These are phyloP conservation scores for Cutaneotrichosporon sp. DNA, from an alignment of 1,284 basidiomycete species.

Conservation along the genomic window DNA sequence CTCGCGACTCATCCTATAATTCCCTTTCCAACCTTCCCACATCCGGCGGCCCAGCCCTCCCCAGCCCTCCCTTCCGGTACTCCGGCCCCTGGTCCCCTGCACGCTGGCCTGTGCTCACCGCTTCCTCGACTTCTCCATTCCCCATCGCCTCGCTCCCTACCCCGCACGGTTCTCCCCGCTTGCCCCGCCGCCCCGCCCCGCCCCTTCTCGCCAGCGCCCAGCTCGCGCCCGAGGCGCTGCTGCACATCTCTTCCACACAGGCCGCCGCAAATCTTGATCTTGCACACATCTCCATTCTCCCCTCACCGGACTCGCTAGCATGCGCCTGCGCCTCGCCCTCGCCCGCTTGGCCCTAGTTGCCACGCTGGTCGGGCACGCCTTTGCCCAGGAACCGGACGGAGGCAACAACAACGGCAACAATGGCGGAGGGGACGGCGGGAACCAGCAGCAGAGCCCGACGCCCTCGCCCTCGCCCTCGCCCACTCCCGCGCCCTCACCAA, in stretches of 20 bases:
- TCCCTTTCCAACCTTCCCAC: no score
- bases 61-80: no score
- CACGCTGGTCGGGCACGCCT: constrained; percentile 2
- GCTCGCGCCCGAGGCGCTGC: not conserved
- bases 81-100: not conserved
- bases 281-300: not conserved
- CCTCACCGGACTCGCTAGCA: not conserved
- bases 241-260: constrained; percentile 4
- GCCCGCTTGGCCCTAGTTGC: constrained; percentile 8
- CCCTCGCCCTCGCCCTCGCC: not conserved
- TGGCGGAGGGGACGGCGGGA: not conserved
- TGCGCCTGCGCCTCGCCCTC: constrained; percentile 7
- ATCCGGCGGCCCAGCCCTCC: no score
- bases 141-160: no score
- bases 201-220: not conserved
- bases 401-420: no score
- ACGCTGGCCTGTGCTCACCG: not conserved
- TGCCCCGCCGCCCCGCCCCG: not conserved
- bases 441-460: not conserved
- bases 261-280: constrained; percentile 7
- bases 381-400: constrained; percentile 16
- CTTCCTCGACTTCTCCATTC: no score
- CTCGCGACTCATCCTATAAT: no score
- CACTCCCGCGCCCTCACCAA: no score
- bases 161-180: not conserved